Evolutionary conservation across 306 rosid genomes (phyloP).

Genomic region (Canavalia gladiata): DNA sequence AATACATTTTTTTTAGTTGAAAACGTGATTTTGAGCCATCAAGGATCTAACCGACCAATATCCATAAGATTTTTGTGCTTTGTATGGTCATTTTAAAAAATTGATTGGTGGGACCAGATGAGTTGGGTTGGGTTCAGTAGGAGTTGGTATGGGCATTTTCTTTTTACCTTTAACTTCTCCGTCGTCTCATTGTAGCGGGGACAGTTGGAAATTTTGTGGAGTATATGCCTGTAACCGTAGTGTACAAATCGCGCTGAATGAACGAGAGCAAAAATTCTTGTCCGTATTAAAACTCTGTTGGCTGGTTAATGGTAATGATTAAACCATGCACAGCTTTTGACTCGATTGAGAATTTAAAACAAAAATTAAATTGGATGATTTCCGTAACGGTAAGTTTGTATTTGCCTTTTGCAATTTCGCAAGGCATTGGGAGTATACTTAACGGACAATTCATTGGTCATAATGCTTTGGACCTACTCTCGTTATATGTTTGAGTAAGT

Average conservation of each 20-base stretch:
- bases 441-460: conserved; percentile 6
- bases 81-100: not conserved
- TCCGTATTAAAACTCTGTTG: not conserved
- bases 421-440: not conserved
- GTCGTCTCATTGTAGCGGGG: not conserved
- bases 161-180: conserved; percentile 34
- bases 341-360: too few species aligned
- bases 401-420: conserved; percentile 1
- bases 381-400: not conserved
- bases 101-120: not conserved
- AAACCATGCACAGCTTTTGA: too few species aligned
- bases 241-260: not conserved
- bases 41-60: too few species aligned
- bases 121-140: conserved; percentile 10
- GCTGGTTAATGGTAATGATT: not conserved
- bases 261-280: not conserved
- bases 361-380: too few species aligned
- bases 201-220: conserved; percentile 9
- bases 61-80: too few species aligned
- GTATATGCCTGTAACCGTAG: not conserved
- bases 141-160: not conserved
- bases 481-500: not conserved
- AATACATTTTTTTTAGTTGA: too few species aligned
- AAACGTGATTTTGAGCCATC: too few species aligned
- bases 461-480: conserved; percentile 3